Percentiles rank a stretch among this genome's conserved stretches.
phyloP scores from a whole-genome alignment of 1,284 basidiomycete species.

The Cystobasidium sp. region DNA sequence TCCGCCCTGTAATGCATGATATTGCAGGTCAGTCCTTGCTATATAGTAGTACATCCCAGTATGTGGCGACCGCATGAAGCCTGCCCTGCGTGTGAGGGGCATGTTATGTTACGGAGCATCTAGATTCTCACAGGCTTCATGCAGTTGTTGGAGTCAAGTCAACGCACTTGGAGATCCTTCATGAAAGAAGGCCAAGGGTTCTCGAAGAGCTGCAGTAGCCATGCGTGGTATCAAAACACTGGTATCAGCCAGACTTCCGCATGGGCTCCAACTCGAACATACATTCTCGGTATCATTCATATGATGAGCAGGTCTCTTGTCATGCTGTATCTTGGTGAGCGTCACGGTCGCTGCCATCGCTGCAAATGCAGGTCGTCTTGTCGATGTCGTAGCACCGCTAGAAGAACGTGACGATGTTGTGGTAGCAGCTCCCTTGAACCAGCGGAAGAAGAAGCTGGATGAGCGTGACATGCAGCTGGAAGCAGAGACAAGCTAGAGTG shows the following conservation, averaged over 20 bases:
- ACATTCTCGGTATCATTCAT: conserved; percentile 35
- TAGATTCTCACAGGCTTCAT: neutral
- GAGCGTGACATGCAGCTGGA: conserved; percentile 2
- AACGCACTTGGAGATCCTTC: conserved; percentile 2
- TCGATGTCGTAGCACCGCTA: neutral
- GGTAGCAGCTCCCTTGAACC: neutral
- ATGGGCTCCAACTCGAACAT: neutral
- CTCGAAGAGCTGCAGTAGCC: conserved; percentile 26
- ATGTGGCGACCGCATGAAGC: too few species aligned
- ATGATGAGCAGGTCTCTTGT: conserved; percentile 38
- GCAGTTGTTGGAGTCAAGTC: too few species aligned
- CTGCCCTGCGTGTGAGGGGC: too few species aligned
- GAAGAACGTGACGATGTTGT: neutral
- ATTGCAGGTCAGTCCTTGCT: neutral
- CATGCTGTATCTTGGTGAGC: conserved; percentile 32
- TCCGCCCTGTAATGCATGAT: neutral
- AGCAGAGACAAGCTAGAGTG: too few species aligned
- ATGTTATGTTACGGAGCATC: neutral
- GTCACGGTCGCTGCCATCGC: conserved; percentile 27
- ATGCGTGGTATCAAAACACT: neutral
- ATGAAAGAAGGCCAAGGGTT: conserved; percentile 40
- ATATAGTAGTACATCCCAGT: too few species aligned
- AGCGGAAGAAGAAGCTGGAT: conserved; percentile 24
- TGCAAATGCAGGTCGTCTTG: conserved; percentile 7
- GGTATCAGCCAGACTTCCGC: neutral